Evolutionary conservation across 2,329 filamentous ascomycete genomes (phyloP).

Genomic region (Pseudogymnoascus sp.): DNA sequence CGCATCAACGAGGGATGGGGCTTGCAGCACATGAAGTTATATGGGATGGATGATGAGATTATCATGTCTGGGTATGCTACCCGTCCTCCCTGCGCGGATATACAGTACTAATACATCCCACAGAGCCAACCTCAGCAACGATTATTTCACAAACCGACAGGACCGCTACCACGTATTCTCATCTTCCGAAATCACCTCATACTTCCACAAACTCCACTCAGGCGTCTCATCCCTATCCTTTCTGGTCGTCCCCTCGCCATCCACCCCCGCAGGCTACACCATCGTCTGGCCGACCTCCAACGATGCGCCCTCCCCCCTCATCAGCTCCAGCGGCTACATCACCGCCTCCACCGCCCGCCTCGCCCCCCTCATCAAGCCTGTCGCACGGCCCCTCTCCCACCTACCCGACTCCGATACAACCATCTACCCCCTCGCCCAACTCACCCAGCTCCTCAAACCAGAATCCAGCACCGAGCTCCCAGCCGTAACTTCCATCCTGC

Average conservation of each 20-base stretch:
- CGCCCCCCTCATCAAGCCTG: slow-evolving; percentile 53
- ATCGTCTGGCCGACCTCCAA: slow-evolving; percentile 70
- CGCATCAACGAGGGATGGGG: slow-evolving; percentile 98
- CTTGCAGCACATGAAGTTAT: slow-evolving; percentile 97
- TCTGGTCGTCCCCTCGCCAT: slow-evolving; percentile 54
- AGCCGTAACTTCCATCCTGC: slow-evolving; percentile 66
- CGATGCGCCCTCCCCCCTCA: slow-evolving; percentile 63
- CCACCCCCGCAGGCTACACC: slow-evolving; percentile 46
- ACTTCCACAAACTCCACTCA: slow-evolving; percentile 70
- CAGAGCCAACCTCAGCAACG: slow-evolving; percentile 76
- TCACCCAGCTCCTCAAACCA: slow-evolving; percentile 73
- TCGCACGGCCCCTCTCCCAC: slow-evolving; percentile 18
- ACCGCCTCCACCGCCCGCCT: slow-evolving; percentile 58
- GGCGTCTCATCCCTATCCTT: slow-evolving; percentile 77
- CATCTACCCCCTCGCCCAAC: slow-evolving; percentile 79
- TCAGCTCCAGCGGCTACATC: slow-evolving; percentile 61
- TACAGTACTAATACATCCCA: neutral
- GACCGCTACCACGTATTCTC: slow-evolving; percentile 90
- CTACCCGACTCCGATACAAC: slow-evolving; percentile 46
- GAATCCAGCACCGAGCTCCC: slow-evolving; percentile 85
- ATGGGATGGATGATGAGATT: slow-evolving; percentile 90
- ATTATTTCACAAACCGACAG: slow-evolving; percentile 95
- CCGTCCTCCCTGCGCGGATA: no score
- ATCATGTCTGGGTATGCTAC: slow-evolving; percentile 71
- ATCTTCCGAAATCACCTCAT: slow-evolving; percentile 68